Conservation (phyloP, 2,329 filamentous ascomycete species). For the Diaporthe batatas region DNA sequence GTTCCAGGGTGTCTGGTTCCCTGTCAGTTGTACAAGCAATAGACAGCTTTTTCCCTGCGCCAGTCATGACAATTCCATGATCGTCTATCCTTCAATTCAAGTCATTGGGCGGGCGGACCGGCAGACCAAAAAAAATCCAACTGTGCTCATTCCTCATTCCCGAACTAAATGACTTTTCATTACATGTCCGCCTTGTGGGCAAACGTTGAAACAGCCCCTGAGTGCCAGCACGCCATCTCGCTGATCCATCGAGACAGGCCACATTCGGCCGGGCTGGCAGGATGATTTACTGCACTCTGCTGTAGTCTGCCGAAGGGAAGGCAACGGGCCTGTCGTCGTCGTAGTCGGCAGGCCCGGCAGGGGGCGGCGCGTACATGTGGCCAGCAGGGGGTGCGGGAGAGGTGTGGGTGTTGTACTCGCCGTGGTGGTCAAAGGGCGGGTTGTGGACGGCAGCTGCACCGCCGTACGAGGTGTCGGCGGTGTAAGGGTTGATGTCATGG, state of each 20-base stretch:
- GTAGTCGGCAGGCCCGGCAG: slow-evolving; percentile 57
- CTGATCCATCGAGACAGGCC: background rate
- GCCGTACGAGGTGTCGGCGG: slow-evolving; percentile 42
- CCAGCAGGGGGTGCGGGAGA: slow-evolving; percentile 39
- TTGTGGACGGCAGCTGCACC: slow-evolving; percentile 47
- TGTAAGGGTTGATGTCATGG: slow-evolving; percentile 39
- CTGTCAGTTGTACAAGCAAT: slow-evolving; percentile 31
- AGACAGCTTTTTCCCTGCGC: slow-evolving; percentile 38
- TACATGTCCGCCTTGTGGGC: slow-evolving; percentile 8
- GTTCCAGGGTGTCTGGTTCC: slow-evolving; percentile 26
- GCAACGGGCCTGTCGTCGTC: slow-evolving; percentile 62
- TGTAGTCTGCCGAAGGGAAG: slow-evolving; percentile 71
- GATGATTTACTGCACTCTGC: slow-evolving; percentile 57
- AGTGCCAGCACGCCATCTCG: background rate
- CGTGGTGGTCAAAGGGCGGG: slow-evolving; percentile 64
- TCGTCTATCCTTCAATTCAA: slow-evolving; percentile 30
- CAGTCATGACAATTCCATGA: slow-evolving; percentile 30
- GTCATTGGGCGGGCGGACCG: slow-evolving; percentile 3
- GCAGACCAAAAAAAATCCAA: background rate
- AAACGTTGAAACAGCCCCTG: background rate
- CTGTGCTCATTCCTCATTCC: background rate
- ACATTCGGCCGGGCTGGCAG: background rate
- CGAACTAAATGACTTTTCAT: slow-evolving; percentile 32
- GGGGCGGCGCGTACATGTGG: slow-evolving; percentile 54
- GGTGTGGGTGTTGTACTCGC: slow-evolving; percentile 58